Evolutionary conservation across 108 stramenopile genomes (phyloP).

Genomic region (Cyclotella atomus): DNA sequence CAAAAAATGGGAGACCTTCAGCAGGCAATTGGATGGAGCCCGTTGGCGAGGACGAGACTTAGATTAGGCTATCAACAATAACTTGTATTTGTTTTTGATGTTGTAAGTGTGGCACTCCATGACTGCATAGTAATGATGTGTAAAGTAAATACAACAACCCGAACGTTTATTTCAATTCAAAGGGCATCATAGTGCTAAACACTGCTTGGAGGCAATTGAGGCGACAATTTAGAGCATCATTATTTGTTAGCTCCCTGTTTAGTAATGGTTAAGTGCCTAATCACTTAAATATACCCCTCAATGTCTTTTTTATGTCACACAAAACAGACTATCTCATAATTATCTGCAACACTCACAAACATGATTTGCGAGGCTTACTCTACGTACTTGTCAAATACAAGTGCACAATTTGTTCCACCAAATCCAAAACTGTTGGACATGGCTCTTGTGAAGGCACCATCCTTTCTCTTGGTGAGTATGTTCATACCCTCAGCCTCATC

Average conservation of each 20-base stretch:
- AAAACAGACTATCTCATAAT: too few species aligned
- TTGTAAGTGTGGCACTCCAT: too few species aligned
- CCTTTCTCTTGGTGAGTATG: conserved; percentile 87
- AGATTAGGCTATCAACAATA: too few species aligned
- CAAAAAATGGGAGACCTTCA: conserved; percentile 21
- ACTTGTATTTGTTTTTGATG: too few species aligned
- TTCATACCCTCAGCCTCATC: conserved; percentile 95
- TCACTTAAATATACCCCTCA: background rate
- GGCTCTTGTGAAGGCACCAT: conserved; percentile 88
- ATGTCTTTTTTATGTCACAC: too few species aligned
- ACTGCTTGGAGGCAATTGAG: too few species aligned
- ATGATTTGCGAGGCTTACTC: conserved; percentile 9
- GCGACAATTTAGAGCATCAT: too few species aligned
- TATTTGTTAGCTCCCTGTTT: background rate
- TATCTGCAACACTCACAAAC: background rate
- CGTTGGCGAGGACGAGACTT: conserved; percentile 32
- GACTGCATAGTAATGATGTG: too few species aligned
- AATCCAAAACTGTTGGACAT: conserved; percentile 99
- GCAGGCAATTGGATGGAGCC: conserved; percentile 50
- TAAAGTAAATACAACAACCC: too few species aligned
- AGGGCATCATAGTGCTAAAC: too few species aligned
- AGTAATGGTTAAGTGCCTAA: conserved; percentile 16
- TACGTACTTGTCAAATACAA: conserved; percentile 95
- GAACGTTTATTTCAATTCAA: too few species aligned
- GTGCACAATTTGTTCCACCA: conserved; percentile 98